These are phyloP conservation scores for Chiua virens DNA, from an alignment of 768 basidiomycete species.

Conservation along the genomic window DNA sequence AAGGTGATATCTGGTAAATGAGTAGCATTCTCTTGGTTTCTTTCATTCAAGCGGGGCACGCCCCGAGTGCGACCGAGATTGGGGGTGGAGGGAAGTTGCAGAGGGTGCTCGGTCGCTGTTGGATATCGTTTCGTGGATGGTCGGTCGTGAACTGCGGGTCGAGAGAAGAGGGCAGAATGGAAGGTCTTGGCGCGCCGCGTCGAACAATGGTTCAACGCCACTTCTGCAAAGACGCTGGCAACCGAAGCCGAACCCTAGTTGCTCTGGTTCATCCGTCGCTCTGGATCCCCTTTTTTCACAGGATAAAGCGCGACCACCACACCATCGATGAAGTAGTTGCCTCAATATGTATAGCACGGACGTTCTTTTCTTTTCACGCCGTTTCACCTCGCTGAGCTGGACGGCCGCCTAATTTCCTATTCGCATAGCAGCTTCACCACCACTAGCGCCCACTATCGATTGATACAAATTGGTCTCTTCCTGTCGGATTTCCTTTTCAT, in stretches of 20 bases:
- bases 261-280: constrained; percentile 15
- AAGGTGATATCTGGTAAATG: constrained; percentile 48
- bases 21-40: constrained; percentile 26
- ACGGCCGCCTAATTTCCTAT: constrained; percentile 32
- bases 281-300: constrained; percentile 18
- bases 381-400: constrained; percentile 14
- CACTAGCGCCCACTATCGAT: constrained; percentile 36
- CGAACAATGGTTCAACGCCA: constrained; percentile 5
- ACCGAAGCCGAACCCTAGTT: constrained; percentile 19
- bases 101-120: constrained; percentile 36
- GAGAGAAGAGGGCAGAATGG: constrained; percentile 18
- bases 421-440: constrained; percentile 24
- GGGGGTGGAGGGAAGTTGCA: constrained; percentile 37
- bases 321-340: constrained; percentile 36
- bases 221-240: constrained; percentile 6
- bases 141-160: constrained; percentile 28
- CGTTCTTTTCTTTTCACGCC: constrained; percentile 67
- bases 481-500: constrained; percentile 29
- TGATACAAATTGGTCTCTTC: constrained; percentile 27
- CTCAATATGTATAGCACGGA: constrained; percentile 60
- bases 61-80: constrained; percentile 46
- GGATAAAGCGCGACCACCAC: constrained; percentile 18
- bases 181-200: constrained; percentile 28
- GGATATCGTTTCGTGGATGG: constrained; percentile 35
- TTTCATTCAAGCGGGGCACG: constrained; percentile 38